These are phyloP conservation scores for Diaporthe ampelina DNA, from an alignment of 2,329 filamentous ascomycete genomes.

Conservation along the genomic window DNA sequence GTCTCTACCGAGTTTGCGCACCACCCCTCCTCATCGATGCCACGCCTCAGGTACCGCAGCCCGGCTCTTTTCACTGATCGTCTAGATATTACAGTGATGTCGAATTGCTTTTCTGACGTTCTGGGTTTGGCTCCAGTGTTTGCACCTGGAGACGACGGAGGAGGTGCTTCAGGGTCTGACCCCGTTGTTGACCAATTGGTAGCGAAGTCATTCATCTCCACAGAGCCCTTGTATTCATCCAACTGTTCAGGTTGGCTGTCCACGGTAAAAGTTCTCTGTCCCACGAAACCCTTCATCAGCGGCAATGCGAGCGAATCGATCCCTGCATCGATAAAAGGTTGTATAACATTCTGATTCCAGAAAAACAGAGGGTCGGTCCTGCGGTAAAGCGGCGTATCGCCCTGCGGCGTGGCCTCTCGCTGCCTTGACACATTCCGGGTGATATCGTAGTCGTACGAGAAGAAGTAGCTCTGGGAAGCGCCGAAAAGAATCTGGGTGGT, in stretches of 20 bases:
- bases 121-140: conserved; percentile 51
- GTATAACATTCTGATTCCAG: conserved; percentile 86
- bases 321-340: conserved; percentile 81
- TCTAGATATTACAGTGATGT: conserved; percentile 93
- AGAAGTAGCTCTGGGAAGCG: conserved; percentile 88
- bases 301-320: conserved; percentile 82
- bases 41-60: conserved; percentile 88
- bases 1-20: conserved; percentile 95
- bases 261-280: conserved; percentile 84
- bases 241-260: conserved; percentile 71
- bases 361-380: conserved; percentile 86
- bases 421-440: conserved; percentile 73
- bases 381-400: conserved; percentile 77
- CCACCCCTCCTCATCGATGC: conserved; percentile 89
- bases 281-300: conserved; percentile 93
- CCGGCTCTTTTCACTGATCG: conserved; percentile 89
- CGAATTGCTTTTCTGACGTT: conserved; percentile 70
- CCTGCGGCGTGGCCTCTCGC: conserved; percentile 65
- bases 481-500: conserved; percentile 89
- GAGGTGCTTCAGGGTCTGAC: conserved; percentile 31
- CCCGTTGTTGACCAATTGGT: conserved; percentile 38
- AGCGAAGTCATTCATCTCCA: conserved; percentile 55
- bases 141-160: conserved; percentile 46
- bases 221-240: conserved; percentile 61
- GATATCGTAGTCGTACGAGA: conserved; percentile 94